phyloP scores from a whole-genome alignment of 75 land plant genomes.

The Pseudotsuga menziesii region DNA sequence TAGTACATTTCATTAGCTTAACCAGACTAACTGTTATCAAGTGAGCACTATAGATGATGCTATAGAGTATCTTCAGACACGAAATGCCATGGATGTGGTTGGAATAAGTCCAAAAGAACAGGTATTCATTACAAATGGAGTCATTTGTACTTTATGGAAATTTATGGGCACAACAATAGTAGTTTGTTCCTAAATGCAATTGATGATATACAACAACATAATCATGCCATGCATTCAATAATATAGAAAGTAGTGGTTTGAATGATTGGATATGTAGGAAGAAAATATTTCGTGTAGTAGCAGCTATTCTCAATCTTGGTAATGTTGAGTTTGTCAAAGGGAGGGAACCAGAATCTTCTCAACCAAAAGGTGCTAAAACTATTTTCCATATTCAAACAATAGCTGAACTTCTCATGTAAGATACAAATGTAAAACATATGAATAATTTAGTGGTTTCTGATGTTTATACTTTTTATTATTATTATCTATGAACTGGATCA shows the following conservation, averaged over 20 bases:
- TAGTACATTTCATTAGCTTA: slow-evolving; percentile 90
- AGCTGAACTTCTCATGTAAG: slow-evolving; percentile 69
- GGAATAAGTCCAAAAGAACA: too few relatives aligned
- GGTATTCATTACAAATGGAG: slow-evolving; percentile 27
- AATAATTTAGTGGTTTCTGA: too few relatives aligned
- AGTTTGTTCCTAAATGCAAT: too few relatives aligned
- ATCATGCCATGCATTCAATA: too few relatives aligned
- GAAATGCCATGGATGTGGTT: too few relatives aligned
- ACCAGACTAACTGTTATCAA: slow-evolving; percentile 78
- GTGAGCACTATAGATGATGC: slow-evolving; percentile 75
- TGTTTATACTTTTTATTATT: too few relatives aligned
- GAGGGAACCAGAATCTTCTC: slow-evolving; percentile 66
- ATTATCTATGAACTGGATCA: too few relatives aligned
- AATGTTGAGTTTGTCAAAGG: slow-evolving; percentile 68
- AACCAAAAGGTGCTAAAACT: slow-evolving; percentile 58
- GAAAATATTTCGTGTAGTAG: too few relatives aligned
- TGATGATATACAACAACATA: too few relatives aligned
- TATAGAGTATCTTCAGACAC: slow-evolving; percentile 74
- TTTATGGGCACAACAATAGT: too few relatives aligned
- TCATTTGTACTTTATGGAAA: not conserved
- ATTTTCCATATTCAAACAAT: too few relatives aligned
- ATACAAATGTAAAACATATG: not conserved
- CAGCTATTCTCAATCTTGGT: slow-evolving; percentile 77
- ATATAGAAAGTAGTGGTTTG: not conserved
- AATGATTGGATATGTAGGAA: slow-evolving; percentile 36